phyloP scores from a whole-genome alignment of 306 rosid genomes.

The Prunus fruticosa region DNA sequence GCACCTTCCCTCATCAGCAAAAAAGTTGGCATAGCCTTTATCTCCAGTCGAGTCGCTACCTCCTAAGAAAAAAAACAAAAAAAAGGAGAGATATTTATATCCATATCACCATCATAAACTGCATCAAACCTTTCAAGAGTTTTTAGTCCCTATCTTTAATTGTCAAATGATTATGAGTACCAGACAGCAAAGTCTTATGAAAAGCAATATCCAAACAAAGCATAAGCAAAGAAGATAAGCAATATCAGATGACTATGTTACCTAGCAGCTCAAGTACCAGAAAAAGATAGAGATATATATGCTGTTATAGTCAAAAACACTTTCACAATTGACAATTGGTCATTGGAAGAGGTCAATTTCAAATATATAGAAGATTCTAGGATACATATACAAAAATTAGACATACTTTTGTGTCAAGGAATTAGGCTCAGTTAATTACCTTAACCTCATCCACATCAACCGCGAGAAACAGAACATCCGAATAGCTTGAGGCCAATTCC shows the following conservation, averaged over 20 bases:
- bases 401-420: not conserved
- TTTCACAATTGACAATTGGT: too few relatives aligned
- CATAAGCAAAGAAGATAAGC: not conserved
- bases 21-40: slow-evolving; percentile 96
- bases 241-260: not conserved
- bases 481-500: slow-evolving; percentile 60
- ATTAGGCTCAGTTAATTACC: slow-evolving; percentile 37
- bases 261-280: too few relatives aligned
- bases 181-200: not conserved
- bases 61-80: slow-evolving; percentile 46
- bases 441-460: slow-evolving; percentile 92
- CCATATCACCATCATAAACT: slow-evolving; percentile 5
- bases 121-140: not conserved
- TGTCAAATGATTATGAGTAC: not conserved
- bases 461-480: slow-evolving; percentile 65
- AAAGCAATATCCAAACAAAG: not conserved
- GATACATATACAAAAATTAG: not conserved
- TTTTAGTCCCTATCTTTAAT: not conserved
- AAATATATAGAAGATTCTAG: not conserved
- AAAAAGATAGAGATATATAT: too few relatives aligned
- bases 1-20: slow-evolving; percentile 55
- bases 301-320: too few relatives aligned
- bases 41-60: slow-evolving; percentile 61
- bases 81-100: not conserved
- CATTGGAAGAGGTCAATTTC: too few relatives aligned